Percentiles rank a stretch among this genome's conserved stretches.
Evolutionary conservation across 140 eudicot species (phyloP).

Genomic region (Cichorium intybus): DNA sequence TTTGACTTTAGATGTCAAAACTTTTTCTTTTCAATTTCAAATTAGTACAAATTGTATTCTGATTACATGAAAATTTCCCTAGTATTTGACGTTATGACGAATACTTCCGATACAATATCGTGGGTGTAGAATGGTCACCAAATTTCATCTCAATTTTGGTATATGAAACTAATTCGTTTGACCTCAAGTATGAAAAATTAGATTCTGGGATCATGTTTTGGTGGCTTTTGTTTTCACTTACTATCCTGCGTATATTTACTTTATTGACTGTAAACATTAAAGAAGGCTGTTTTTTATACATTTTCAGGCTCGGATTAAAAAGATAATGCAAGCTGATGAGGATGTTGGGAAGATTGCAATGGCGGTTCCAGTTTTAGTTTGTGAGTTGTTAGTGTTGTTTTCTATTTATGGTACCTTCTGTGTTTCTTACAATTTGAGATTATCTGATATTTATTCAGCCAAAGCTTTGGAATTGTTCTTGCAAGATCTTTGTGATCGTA

Average conservation of each 20-base stretch:
- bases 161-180: too few species aligned
- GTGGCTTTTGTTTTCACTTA: background rate
- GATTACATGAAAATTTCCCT: background rate
- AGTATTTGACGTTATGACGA: too few species aligned
- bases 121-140: too few species aligned
- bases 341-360: too few species aligned
- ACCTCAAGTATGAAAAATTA: too few species aligned
- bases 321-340: too few species aligned
- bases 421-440: background rate
- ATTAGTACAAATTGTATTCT: background rate
- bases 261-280: too few species aligned
- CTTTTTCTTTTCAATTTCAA: background rate
- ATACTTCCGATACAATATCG: too few species aligned
- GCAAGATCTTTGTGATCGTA: constrained; percentile 80
- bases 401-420: background rate
- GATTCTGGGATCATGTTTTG: too few species aligned
- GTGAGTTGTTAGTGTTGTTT: constrained; percentile 38
- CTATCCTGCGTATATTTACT: constrained; percentile 10
- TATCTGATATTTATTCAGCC: constrained; percentile 45
- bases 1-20: background rate
- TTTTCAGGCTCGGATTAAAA: constrained; percentile 71
- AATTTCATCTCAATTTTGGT: too few species aligned
- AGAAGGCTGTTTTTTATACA: too few species aligned
- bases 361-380: constrained; percentile 87
- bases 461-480: constrained; percentile 77